A percentile compares a stretch with the other conserved stretches of the same genome.
phyloP scores from a whole-genome alignment of 257 asterid genomes.

The Lycium barbarum region DNA sequence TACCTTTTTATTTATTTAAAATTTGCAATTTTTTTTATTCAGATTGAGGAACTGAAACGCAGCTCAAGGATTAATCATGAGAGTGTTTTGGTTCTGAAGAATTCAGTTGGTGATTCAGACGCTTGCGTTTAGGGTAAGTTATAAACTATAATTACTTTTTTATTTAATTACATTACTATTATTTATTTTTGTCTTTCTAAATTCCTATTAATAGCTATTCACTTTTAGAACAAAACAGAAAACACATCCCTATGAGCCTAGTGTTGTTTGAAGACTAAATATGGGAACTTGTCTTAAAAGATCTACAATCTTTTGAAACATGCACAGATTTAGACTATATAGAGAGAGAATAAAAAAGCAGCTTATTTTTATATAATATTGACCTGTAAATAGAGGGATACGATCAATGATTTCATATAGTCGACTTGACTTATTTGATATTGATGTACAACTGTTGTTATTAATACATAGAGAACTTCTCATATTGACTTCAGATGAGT shows the following conservation, averaged over 20 bases:
- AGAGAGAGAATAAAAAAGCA: too few relatives aligned
- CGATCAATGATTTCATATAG: background rate
- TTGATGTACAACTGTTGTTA: background rate
- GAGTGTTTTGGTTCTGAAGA: slow-evolving; percentile 33
- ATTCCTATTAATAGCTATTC: background rate
- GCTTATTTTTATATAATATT: background rate
- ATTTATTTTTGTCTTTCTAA: background rate
- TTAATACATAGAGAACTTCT: background rate
- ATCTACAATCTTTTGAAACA: background rate
- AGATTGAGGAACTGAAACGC: slow-evolving; percentile 69
- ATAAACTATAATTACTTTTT: background rate
- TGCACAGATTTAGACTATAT: too few relatives aligned
- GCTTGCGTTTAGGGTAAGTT: slow-evolving; percentile 60
- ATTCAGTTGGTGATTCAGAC: slow-evolving; percentile 51
- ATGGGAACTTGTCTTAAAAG: background rate
- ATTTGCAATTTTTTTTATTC: slow-evolving; percentile 7
- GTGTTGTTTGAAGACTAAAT: background rate
- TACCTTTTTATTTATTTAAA: background rate
- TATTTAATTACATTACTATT: slow-evolving; percentile 38
- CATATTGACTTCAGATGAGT: background rate
- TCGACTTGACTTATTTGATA: background rate
- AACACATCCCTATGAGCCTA: too few relatives aligned
- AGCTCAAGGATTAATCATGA: background rate
- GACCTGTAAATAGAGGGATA: background rate
- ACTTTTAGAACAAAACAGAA: background rate